These are phyloP conservation scores for Crithidia bombi DNA, from an alignment of 208 protist genomes.

Conservation along the genomic window DNA sequence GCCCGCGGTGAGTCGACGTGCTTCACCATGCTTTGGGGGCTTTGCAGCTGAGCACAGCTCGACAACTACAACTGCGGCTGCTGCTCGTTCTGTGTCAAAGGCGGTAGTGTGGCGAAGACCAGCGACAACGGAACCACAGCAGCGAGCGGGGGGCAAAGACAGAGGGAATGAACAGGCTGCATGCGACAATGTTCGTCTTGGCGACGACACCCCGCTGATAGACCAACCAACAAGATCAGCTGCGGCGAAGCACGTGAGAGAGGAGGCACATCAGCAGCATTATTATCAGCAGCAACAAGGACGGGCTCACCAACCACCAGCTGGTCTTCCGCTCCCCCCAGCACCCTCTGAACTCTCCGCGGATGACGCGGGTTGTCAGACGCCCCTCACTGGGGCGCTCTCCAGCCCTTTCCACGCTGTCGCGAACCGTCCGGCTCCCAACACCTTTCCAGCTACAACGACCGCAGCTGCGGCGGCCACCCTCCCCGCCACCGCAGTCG, in stretches of 20 bases:
- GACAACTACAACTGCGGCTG: too few relatives aligned
- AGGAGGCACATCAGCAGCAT: neutral
- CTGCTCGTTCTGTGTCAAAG: neutral
- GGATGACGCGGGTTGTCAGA: neutral
- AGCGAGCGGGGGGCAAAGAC: neutral
- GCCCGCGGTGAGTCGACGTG: neutral
- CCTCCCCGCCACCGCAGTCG: too few relatives aligned
- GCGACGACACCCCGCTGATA: slow-evolving; percentile 1
- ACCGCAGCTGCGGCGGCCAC: too few relatives aligned
- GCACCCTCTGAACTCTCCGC: neutral
- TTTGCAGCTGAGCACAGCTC: too few relatives aligned
- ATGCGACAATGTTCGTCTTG: neutral
- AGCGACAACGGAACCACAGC: neutral
- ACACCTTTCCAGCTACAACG: too few relatives aligned
- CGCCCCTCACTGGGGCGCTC: neutral
- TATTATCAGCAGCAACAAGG: neutral
- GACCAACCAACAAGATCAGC: too few relatives aligned
- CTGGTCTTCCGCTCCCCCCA: neutral
- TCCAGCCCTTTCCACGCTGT: too few relatives aligned
- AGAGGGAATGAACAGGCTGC: neutral
- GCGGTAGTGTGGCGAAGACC: slow-evolving; percentile 38
- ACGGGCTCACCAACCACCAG: neutral
- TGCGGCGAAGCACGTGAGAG: neutral
- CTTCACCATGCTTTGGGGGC: too few relatives aligned
- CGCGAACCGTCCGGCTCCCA: too few relatives aligned